Base-by-base conservation (phyloP, 106 monocot species). In the Amphibolis antarctica region DNA sequence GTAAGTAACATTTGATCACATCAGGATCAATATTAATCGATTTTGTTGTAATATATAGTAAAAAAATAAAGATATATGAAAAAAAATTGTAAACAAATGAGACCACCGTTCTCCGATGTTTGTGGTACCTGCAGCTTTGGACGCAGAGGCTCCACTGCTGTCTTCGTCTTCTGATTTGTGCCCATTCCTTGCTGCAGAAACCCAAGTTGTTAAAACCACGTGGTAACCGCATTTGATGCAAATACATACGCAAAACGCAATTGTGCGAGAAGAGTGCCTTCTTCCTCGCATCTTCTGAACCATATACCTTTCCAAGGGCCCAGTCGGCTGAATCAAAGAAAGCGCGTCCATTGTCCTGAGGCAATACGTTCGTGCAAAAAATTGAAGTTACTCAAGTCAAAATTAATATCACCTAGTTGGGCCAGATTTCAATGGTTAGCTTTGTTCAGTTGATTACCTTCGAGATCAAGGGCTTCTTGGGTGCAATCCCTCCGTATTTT, bases 381-480 rank as follows among this genome's bases (percentile, higher is more conserved):
- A 44, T 5, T 11, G 18, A 44, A 18, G 31, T 5, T 47, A 0
- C 1, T 15, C 48, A 53, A 43, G 10, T 1, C 14, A n/a, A n/a
- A n/a, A n/a, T 18, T 43, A 15, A 15, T 10, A 53, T 45, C 9
- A n/a, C n/a, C n/a, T n/a, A n/a, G 62, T 44, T 54, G 24, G 25
- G 24, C 56, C 45, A 4, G 43, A 19, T 63, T 44, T 18, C 21
- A 26, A 36, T 0, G 5, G 3, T n/a, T n/a, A n/a, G n/a, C n/a
- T n/a, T n/a, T n/a, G 47, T 10, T 11, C 7, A 46, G 65, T 55
- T 24, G 45, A 13, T 66, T 46, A 86, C 93, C 83, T 86, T 89
- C 44, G 94, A 84, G 46, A 94, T 94, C 68, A 94, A 64, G 25
- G 89, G 86, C 71, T 86, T 96, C 72, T 83, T 96, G 9, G 89